Evolutionary conservation across 805 yeast species (phyloP), one percentile per base, ranked within the genome.

Genomic region (Metschnikowia borealis): DNA sequence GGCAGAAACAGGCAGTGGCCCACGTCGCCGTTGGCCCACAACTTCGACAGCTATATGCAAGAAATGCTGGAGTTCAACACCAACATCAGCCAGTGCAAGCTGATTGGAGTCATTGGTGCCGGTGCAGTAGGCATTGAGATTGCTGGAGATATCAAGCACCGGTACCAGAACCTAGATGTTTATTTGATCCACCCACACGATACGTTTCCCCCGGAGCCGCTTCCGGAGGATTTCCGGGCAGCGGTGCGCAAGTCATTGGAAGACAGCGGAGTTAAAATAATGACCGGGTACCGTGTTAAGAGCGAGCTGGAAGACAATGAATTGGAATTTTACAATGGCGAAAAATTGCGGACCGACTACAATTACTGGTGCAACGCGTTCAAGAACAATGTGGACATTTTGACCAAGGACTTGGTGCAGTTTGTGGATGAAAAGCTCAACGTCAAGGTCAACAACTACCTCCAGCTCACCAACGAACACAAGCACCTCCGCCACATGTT

Each of bases 1-100:
- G 84, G 84, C 1, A 65, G 83, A 59, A 67, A 78, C 47, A 64
- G 84, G 52, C 64, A 66, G 38, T 79, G 82, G 81, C 84, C 84
- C 13, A 72, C 77, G 35, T 78, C 79, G 34, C 84, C 83, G 2
- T 58, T 65, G n/a, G 81, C 75, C 0, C 56, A 54, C 42, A 72
- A 74, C 11, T 63, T 59, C 46, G 66, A 67, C 15, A 60, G 59
- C 6, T 79, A 67, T 54, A 49, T 71, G 26, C 50, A 61, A 17
- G 84, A 80, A 54, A 78, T 80, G 81, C 45, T 51, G 3, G 55
- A 59, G 18, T 66, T 70, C 36, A 56, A 57, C 26, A 54, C 57
- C 1, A 59, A 62, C n/a, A 68, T 80, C 44, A 61, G 59, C 14
- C 40, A 50, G 3, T 68, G 75, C 14, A 60, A 73, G 8, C 64